These are phyloP conservation scores for Suhomyces choctaworum DNA, from an alignment of 1,139 yeast genomes.

Conservation along the genomic window DNA sequence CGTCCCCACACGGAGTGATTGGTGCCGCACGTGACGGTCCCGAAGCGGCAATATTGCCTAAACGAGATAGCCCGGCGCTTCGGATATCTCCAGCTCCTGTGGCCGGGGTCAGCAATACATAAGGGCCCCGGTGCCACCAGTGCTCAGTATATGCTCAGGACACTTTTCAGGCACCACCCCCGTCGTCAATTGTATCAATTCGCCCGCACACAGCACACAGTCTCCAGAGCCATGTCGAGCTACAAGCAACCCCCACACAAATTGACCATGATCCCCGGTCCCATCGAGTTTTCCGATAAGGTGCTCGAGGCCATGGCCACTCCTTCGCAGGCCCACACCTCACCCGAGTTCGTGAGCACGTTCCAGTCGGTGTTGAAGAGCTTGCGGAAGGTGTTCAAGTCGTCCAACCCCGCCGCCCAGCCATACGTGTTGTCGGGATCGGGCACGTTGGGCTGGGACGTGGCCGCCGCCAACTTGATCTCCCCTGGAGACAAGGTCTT, in stretches of 20 bases:
- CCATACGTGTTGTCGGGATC: constrained; percentile 85
- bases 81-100: constrained; percentile 7
- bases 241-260: constrained; percentile 52
- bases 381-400: constrained; percentile 73
- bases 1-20: too few species aligned
- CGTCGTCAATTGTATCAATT: constrained; percentile 1
- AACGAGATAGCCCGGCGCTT: constrained; percentile 1
- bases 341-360: constrained; percentile 79
- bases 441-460: constrained; percentile 96
- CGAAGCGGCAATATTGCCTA: constrained; percentile 1
- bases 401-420: constrained; percentile 64
- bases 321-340: constrained; percentile 86
- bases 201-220: constrained; percentile 1
- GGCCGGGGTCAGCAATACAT: constrained; percentile 6
- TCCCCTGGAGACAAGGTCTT: constrained; percentile 68
- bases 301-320: constrained; percentile 83
- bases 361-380: constrained; percentile 69
- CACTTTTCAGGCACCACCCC: constrained; percentile 1
- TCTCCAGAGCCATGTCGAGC: constrained; percentile 25
- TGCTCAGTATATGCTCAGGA: constrained; percentile 6
- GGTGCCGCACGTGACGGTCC: constrained; percentile 6
- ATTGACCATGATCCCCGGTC: constrained; percentile 86
- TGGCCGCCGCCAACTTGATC: constrained; percentile 76
- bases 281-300: constrained; percentile 81
- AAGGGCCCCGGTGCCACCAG: too few species aligned